Conservation (phyloP, 2,329 filamentous ascomycete species). For the Macrophomina tecta region DNA sequence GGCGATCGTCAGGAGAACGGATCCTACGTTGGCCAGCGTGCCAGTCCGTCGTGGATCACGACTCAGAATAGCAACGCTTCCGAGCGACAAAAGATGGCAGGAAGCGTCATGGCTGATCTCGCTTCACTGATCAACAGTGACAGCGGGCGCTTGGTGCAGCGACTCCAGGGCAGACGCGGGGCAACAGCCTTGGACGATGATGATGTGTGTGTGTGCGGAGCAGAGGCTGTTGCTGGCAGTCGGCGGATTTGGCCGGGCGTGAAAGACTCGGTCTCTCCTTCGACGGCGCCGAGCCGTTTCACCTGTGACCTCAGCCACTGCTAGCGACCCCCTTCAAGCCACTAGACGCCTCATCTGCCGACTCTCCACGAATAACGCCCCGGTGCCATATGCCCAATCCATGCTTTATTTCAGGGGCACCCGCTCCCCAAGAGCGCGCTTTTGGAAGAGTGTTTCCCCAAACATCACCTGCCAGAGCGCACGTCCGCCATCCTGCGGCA, state of each 20-base stretch:
- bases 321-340: conserved; percentile 2
- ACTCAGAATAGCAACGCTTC: neutral
- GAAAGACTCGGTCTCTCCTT: neutral
- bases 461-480: neutral
- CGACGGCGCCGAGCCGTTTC: conserved; percentile 11
- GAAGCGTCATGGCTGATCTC: conserved; percentile 13
- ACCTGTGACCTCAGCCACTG: conserved; percentile 7
- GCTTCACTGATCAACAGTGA: neutral
- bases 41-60: neutral
- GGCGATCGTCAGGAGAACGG: conserved; percentile 14
- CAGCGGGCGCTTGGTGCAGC: neutral
- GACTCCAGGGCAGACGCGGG: neutral
- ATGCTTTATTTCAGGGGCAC: conserved; percentile 4
- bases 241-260: neutral
- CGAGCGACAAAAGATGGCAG: neutral
- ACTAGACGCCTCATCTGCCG: conserved; percentile 1
- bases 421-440: neutral
- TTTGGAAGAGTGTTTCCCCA: neutral
- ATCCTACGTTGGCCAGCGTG: neutral
- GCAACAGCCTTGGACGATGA: neutral
- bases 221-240: no score
- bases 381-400: neutral
- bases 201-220: no score
- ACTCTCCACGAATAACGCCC: neutral
- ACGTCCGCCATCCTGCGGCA: conserved; percentile 1